These are phyloP conservation scores for Chenopodium quinoa DNA, from an alignment of 148 eudicot species.

Conservation along the genomic window DNA sequence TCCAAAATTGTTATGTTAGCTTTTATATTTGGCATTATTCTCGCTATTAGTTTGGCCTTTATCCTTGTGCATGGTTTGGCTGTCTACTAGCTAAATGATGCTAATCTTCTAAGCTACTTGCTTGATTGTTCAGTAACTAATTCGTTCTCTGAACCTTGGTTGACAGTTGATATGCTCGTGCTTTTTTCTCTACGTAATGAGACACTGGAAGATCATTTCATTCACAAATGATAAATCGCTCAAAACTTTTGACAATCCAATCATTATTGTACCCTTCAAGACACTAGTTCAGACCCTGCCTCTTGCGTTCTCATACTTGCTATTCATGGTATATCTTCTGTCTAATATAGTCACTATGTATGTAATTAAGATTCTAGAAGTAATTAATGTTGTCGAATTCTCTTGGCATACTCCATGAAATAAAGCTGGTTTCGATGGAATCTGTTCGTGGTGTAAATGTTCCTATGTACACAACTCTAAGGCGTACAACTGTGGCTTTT, in stretches of 20 bases:
- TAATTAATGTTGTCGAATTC: background rate
- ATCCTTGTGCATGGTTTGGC: background rate
- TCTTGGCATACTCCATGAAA: slow-evolving; percentile 12
- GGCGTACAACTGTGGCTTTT: slow-evolving; percentile 71
- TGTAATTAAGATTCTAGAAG: background rate
- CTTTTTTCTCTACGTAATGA: slow-evolving; percentile 49
- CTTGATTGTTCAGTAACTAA: background rate
- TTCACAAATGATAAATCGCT: slow-evolving; percentile 38
- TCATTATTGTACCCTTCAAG: slow-evolving; percentile 48
- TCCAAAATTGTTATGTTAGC: background rate
- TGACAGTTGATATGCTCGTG: slow-evolving; percentile 63
- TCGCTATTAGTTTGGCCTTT: background rate
- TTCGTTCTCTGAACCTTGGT: background rate
- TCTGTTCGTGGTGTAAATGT: slow-evolving; percentile 72
- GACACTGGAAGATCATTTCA: slow-evolving; percentile 51
- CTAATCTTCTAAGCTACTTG: background rate
- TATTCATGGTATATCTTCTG: slow-evolving; percentile 57
- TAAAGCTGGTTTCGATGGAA: slow-evolving; percentile 73
- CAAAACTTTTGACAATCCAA: slow-evolving; percentile 18
- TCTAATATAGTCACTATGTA: background rate
- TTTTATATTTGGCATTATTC: background rate
- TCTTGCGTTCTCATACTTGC: slow-evolving; percentile 60
- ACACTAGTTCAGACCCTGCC: slow-evolving; percentile 57
- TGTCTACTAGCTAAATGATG: background rate
- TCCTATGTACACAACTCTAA: slow-evolving; percentile 80